Conservation (phyloP, 768 basidiomycete species). For the Suillus placidus region DNA sequence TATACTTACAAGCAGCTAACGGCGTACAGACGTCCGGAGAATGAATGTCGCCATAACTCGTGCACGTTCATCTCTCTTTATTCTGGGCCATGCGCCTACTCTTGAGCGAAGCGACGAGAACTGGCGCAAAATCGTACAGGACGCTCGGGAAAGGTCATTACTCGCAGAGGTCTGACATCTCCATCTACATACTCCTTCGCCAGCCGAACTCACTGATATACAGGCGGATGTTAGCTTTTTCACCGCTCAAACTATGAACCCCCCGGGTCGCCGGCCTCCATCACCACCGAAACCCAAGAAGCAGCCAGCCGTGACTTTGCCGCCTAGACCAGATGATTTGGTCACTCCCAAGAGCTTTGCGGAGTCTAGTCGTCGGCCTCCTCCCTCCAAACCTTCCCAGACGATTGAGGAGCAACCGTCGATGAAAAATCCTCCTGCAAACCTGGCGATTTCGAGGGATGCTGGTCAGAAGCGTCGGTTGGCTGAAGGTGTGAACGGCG, state of each 20-base stretch:
- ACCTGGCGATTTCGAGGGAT: neutral
- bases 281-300: conserved; percentile 26
- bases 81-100: conserved; percentile 89
- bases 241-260: conserved; percentile 27
- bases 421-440: conserved; percentile 15
- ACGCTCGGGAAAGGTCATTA: conserved; percentile 68
- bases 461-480: conserved; percentile 25
- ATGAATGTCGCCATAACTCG: conserved; percentile 99
- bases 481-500: conserved; percentile 13
- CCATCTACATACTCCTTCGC: neutral
- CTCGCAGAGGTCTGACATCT: conserved; percentile 59
- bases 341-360: conserved; percentile 42
- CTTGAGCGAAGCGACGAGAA: conserved; percentile 81
- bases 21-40: conserved; percentile 65
- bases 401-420: neutral
- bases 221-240: conserved; percentile 45
- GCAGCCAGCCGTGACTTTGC: conserved; percentile 13
- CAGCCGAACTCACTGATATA: conserved; percentile 6
- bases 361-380: conserved; percentile 27
- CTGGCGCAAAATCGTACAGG: conserved; percentile 78
- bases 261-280: conserved; percentile 20
- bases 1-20: conserved; percentile 9
- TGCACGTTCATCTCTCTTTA: conserved; percentile 90
- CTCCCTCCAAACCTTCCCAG: conserved; percentile 7
- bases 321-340: conserved; percentile 36